Evolutionary conservation across 2,329 filamentous ascomycete species (phyloP), one percentile per base, ranked within the genome.

Genomic region (Sporothrix brunneoviolacea): DNA sequence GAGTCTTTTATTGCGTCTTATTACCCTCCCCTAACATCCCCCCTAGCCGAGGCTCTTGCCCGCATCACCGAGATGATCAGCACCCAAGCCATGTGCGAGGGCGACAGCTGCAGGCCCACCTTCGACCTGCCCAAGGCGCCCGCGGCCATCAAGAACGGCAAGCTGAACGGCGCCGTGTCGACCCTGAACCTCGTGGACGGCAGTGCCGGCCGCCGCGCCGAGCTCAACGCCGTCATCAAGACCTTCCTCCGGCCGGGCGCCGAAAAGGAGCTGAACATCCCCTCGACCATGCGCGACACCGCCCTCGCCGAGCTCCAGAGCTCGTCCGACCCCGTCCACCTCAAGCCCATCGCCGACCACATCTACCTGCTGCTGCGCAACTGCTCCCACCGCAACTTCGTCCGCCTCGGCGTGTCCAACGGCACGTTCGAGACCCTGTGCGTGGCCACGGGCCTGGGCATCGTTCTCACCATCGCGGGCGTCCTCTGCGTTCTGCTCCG

Each of bases 401-500:
- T 78, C 40, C 72, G 75, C 35, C 66, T 80, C 7, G 77, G 75
- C 53, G 71, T 78, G 30, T 74, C 69, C 58, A 77, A 74, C 58
- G 72, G 72, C 33, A 74, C 72, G 3, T 70, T 72, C 47, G 72
- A 74, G 60, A 74, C 72, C 2, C 56, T 74, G 10, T 75, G 72
- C 61, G 66, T 72, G 27, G 70, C 71, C 2, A 74, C 70, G 1
- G 58, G 64, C 2, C 60, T 73, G 8, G 72, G 72, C 7, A 68
- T 73, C 28, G 60, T 61, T n/a, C 62, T 69, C 21, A 69, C 69
- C 4, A 4, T 64, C 10, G 62, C 59, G 19, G 72, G 70, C 9
- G 67, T 73, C 52, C 54, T 74, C 4, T 60, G 63, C 24, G 64
- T 70, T 33, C 54, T 74, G 3, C 60, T 70, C 19, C 67, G 68